Evolutionary conservation across 257 asterid species (phyloP), one percentile per base, ranked within the genome.

Genomic region (Plantago major): DNA sequence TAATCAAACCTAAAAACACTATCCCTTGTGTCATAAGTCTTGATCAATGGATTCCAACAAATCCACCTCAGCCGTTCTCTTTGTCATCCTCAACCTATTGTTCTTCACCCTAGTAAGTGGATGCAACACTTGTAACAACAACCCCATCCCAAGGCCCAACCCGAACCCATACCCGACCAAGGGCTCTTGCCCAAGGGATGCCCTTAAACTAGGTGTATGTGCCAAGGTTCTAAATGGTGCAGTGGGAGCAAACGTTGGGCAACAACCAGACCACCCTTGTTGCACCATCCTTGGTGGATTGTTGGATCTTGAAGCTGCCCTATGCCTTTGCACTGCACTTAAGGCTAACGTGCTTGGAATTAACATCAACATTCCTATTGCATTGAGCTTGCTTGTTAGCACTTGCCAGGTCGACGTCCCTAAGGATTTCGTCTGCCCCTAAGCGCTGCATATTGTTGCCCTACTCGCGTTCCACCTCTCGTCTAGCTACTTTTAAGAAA

Each of bases 251-350:
- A 18, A 16, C 1, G 16, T 66, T 40, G 71, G 71, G 1, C 56
- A 33, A 11, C 71, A 62, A 6, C 71, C 64, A 6, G 22, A 43
- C n/a, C 47, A 50, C 47, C 64, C 71, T 1, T 68, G 73, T 17
- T 51, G 55, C 60, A 63, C 26, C 30, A 42, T 15, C 2, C 40
- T 60, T 26, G 55, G 55, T 26, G 65, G 65, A 6, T 46, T 60
- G 51, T 60, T 60, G 65, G 74, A 73, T 38, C 61, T 68, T 5
- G 78, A 73, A 30, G 78, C 71, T 2, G 78, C 78, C 9, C 50
- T 73, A 9, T 73, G 78, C 65, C 78, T 73, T 17, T 73, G 78
- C 74, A 68, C 74, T 14, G 74, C 74, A 49, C 50, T 73, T 10
- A 73, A 68, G 50, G 78, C 78, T 11, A 73, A 73, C 13, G 17